Base-by-base conservation (phyloP, 192 early-diverging fungal species). In the Coemansia sp. region DNA sequence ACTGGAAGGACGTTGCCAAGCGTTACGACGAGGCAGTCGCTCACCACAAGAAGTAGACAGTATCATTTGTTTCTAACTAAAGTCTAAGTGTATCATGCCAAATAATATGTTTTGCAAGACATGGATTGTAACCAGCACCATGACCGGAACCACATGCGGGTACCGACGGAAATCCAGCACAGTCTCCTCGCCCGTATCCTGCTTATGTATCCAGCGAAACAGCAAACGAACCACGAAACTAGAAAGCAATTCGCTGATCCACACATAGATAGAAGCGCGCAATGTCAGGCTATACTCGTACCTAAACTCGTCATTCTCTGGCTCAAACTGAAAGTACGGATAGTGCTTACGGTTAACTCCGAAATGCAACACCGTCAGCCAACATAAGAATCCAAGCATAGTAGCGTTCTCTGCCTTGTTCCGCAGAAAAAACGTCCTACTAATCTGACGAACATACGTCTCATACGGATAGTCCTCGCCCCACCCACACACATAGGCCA, bases 1-100 rank as follows among this genome's bases (percentile, higher is more conserved):
- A 98, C 93, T 98, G 96, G 96, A 94, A 96, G 88, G 92, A 93
- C 66, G 96, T 98, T 38, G 87, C 89, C 57, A 89, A 89, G 66
- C 89, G 96, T 66, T 94, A 90, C 76, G 89, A 89, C 67, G 90
- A 89, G 59, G 92, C 80, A 4, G 69, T 74, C 9, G 66, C 72
- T 21, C 46, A 66, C 61, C 17, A 64, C n/a, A 53, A 53, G 52
- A 62, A 33, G 43, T 58, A 26, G 19, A 19, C 17, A 23, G 4
- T 49, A 7, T 61, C 17, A 1, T 64, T 19, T 26, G 26, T 26
- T 14, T 5, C 50, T 74, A 80, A 42, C 69, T 72, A 52, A 87
- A 89, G 64, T 87, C 78, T 17, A 91, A 79, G 33, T 84, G 78
- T 23, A 91, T 84, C 44, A 89, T 74, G 39, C 87, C 87, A 50